Conservation (phyloP, 768 basidiomycete genomes). For the Amanita pallidorosea region DNA sequence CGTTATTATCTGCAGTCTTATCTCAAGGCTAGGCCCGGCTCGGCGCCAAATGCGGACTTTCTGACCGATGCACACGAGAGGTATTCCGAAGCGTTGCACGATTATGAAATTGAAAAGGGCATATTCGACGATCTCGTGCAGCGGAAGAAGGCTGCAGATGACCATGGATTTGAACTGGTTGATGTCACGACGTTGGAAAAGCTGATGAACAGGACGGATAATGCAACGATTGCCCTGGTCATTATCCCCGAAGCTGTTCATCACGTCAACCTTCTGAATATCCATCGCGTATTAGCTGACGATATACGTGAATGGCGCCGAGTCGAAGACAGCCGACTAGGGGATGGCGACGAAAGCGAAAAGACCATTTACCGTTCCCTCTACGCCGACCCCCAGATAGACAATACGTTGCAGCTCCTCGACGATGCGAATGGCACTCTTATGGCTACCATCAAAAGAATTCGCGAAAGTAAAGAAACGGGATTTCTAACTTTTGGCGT, state of each 20-base stretch:
- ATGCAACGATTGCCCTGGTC: slow-evolving; percentile 8
- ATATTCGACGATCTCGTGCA: background rate
- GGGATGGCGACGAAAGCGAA: background rate
- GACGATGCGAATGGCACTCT: background rate
- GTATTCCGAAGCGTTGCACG: background rate
- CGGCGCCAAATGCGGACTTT: background rate
- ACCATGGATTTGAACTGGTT: background rate
- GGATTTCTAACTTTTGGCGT: slow-evolving; percentile 4
- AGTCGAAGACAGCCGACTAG: background rate
- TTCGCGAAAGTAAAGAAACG: background rate
- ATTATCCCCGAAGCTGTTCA: slow-evolving; percentile 1
- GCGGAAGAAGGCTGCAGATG: background rate
- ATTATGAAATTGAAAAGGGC: background rate
- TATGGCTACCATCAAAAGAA: background rate
- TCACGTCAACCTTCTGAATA: slow-evolving; percentile 4
- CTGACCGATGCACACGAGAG: background rate
- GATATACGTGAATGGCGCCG: slow-evolving; percentile 3
- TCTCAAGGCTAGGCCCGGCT: background rate
- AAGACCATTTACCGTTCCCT: slow-evolving; percentile 1
- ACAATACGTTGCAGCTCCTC: background rate
- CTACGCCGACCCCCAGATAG: background rate
- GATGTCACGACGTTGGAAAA: background rate
- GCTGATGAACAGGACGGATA: slow-evolving; percentile 7
- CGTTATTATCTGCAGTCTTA: background rate
- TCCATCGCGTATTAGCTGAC: slow-evolving; percentile 2